These are phyloP conservation scores for Tubosaeta sp. DNA, from an alignment of 768 basidiomycete species.

Conservation along the genomic window DNA sequence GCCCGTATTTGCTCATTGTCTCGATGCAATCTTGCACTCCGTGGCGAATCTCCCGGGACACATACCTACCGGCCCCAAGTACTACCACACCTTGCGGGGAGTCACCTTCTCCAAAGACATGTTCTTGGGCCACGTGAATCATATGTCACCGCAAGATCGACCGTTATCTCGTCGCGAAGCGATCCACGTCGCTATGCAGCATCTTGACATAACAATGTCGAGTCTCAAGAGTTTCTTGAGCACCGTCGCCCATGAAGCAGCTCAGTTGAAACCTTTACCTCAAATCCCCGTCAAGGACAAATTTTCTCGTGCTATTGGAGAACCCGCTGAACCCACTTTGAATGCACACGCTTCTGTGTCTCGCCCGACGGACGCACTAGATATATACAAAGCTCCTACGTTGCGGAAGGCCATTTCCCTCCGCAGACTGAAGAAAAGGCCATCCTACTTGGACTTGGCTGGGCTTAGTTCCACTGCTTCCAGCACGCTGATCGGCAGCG, in stretches of 20 bases:
- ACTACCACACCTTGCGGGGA: constrained; percentile 16
- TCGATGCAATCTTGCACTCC: constrained; percentile 28
- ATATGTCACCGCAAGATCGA: constrained; percentile 2
- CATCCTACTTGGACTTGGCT: constrained; percentile 3
- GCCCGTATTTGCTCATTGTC: constrained; percentile 19
- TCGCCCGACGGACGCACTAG: constrained; percentile 1
- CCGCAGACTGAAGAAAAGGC: constrained; percentile 6
- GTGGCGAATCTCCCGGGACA: constrained; percentile 20
- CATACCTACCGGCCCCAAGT: constrained; percentile 19
- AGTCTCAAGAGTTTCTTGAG: constrained; percentile 31
- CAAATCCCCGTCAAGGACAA: constrained; percentile 12
- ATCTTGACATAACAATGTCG: constrained; percentile 30
- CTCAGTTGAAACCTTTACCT: constrained; percentile 26
- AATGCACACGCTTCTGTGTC: neutral
- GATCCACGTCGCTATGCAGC: constrained; percentile 20
- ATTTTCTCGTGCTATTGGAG: neutral
- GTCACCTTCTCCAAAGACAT: constrained; percentile 19
- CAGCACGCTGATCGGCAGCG: constrained; percentile 19
- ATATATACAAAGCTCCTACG: constrained; percentile 9
- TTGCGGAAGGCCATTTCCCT: constrained; percentile 16
- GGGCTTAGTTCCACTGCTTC: constrained; percentile 10
- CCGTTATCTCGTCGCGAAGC: constrained; percentile 5
- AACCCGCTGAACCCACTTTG: constrained; percentile 1
- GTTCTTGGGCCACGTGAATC: constrained; percentile 22
- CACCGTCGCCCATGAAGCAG: constrained; percentile 27